Percentiles rank a stretch among this genome's conserved stretches.
phyloP scores from a whole-genome alignment of 2,329 filamentous ascomycete species.

The Xylariaceae sp. region DNA sequence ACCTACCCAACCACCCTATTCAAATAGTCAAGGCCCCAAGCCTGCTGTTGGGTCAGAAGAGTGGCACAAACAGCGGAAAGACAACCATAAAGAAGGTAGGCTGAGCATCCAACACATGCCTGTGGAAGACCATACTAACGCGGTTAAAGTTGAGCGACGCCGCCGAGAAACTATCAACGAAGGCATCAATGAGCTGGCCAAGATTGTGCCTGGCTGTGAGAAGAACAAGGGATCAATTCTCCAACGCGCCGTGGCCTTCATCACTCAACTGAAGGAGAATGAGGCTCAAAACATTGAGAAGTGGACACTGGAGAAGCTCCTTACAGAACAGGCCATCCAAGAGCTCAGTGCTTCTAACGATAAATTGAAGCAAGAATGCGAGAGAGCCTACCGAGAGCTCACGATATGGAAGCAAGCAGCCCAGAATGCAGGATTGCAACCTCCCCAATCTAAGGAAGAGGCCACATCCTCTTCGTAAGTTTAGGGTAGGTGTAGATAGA shows the following conservation, averaged over 20 bases:
- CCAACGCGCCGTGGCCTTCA: conserved; percentile 90
- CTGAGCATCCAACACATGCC: conserved; percentile 7
- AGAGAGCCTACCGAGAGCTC: conserved; percentile 75
- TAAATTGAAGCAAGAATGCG: conserved; percentile 80
- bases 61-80: conserved; percentile 96
- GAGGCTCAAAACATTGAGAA: conserved; percentile 93
- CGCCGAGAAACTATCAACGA: conserved; percentile 98
- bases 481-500: conserved; percentile 2
- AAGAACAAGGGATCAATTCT: conserved; percentile 99
- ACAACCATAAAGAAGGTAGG: conserved; percentile 98
- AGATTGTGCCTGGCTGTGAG: conserved; percentile 96
- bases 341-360: conserved; percentile 88
- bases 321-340: conserved; percentile 85
- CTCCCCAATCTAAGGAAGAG: conserved; percentile 47
- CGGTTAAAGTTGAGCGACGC: conserved; percentile 79
- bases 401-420: conserved; percentile 77
- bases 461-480: conserved; percentile 21
- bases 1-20: conserved; percentile 38
- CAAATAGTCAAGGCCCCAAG: conserved; percentile 60
- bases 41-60: conserved; percentile 94
- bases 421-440: conserved; percentile 60
- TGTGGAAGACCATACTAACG: conserved; percentile 16
- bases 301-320: conserved; percentile 87
- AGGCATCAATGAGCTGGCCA: conserved; percentile 96
- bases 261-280: conserved; percentile 91